These are phyloP conservation scores for Ploettnerulaceae sp. DNA, from an alignment of 2,329 filamentous ascomycete genomes.

Conservation along the genomic window DNA sequence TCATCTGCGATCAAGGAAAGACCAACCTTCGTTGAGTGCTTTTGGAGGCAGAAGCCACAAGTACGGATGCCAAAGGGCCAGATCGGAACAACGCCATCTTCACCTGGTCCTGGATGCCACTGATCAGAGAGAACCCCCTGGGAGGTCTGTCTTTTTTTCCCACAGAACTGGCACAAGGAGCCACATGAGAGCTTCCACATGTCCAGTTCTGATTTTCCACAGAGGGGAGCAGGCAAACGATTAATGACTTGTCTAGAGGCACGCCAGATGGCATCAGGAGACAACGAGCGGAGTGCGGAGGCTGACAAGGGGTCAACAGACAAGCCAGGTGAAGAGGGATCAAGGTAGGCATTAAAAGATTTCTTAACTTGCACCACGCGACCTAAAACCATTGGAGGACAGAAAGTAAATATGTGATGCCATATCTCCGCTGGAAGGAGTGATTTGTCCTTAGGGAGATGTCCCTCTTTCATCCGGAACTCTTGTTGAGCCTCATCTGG, in stretches of 20 bases:
- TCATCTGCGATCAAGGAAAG: background rate
- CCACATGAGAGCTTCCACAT: slow-evolving; percentile 71
- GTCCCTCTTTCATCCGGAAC: slow-evolving; percentile 20
- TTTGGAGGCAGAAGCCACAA: slow-evolving; percentile 62
- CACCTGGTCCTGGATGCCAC: slow-evolving; percentile 58
- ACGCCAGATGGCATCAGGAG: slow-evolving; percentile 67
- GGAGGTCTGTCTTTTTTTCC: slow-evolving; percentile 35
- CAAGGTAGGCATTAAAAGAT: slow-evolving; percentile 57
- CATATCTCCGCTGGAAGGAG: slow-evolving; percentile 58
- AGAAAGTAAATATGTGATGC: slow-evolving; percentile 65
- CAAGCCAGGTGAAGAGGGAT: slow-evolving; percentile 39
- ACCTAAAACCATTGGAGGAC: slow-evolving; percentile 58
- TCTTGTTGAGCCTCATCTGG: slow-evolving; percentile 19
- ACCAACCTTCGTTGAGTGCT: slow-evolving; percentile 60
- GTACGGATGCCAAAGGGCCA: slow-evolving; percentile 67
- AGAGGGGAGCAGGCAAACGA: slow-evolving; percentile 62
- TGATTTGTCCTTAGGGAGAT: slow-evolving; percentile 24
- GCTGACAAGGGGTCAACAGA: slow-evolving; percentile 36
- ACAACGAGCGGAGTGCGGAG: slow-evolving; percentile 36
- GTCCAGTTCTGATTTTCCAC: slow-evolving; percentile 60
- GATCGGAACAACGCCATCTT: slow-evolving; percentile 54
- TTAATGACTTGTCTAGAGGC: slow-evolving; percentile 59
- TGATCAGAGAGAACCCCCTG: slow-evolving; percentile 36
- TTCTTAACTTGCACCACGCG: slow-evolving; percentile 63
- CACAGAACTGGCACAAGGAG: slow-evolving; percentile 63